Evolutionary conservation across 805 yeast genomes (phyloP).

Genomic region (Kluyveromyces aestuarii): DNA sequence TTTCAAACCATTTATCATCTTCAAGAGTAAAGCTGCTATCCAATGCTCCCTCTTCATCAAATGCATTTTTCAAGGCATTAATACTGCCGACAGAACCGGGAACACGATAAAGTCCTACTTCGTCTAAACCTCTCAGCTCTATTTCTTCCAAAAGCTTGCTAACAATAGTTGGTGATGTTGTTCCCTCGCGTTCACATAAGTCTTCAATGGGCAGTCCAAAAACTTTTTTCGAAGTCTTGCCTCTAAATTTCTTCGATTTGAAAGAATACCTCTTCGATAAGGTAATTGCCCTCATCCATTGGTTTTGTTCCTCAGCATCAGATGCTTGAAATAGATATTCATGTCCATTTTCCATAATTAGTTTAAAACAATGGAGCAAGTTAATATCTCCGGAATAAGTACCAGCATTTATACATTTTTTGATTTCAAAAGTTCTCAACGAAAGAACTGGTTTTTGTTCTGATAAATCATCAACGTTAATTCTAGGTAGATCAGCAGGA

Average conservation of each 20-base stretch:
- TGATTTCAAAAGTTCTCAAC: constrained; percentile 36
- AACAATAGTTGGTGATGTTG: constrained; percentile 56
- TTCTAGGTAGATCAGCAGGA: constrained; percentile 53
- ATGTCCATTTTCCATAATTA: constrained; percentile 37
- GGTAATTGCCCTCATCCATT: constrained; percentile 53
- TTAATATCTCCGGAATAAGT: constrained; percentile 24
- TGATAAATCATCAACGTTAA: constrained; percentile 33
- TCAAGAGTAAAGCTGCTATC: constrained; percentile 38
- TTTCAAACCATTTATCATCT: constrained; percentile 60
- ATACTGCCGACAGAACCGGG: constrained; percentile 56
- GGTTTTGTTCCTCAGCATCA: constrained; percentile 51
- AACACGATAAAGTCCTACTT: constrained; percentile 80
- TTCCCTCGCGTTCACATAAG: constrained; percentile 64
- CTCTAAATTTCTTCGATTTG: constrained; percentile 32
- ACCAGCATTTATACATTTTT: constrained; percentile 31
- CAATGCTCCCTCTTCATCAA: constrained; percentile 37
- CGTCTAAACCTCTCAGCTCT: constrained; percentile 81
- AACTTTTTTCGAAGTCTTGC: constrained; percentile 40
- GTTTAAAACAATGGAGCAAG: constrained; percentile 28
- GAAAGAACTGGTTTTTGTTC: constrained; percentile 40
- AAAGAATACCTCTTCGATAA: constrained; percentile 35
- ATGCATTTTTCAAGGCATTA: constrained; percentile 42
- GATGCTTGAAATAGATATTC: constrained; percentile 63
- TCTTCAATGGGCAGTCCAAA: constrained; percentile 82
- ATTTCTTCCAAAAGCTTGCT: constrained; percentile 61